Base-by-base conservation (phyloP, 306 rosid genomes). In the Medicago arabica region DNA sequence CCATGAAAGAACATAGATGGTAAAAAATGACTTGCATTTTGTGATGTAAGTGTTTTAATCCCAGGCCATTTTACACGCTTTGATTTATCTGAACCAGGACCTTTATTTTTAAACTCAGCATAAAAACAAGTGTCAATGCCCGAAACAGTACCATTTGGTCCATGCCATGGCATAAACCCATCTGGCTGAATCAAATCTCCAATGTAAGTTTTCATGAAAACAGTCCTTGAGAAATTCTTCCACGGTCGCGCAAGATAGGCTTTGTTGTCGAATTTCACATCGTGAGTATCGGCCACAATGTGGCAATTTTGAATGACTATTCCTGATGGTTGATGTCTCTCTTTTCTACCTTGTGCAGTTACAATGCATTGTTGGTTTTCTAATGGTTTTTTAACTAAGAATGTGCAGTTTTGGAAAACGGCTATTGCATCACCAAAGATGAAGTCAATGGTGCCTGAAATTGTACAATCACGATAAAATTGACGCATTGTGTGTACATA, bases 391-490 rank as follows among this genome's bases (percentile, higher is more conserved):
- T 91, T 75, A 0, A 93, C 81, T 16, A 86, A 3, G 68, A 93
- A 93, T 2, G 80, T 88, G 77, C 97, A 93, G 76, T 82, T 84
- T 53, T 93, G 98, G 83, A 93, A 88, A 40, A 89, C 51, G 0
- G 83, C 78, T 0, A 86, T 66, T 0, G 96, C 87, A 9, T 89
- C 92, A 0, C 98, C 98, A 2, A 93, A 91, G 0, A 93, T 61
- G 12, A 89, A 91, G 77, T 93, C 98, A 7, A 86, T 79, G 9
- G 98, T 91, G 0, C 97, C 97, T 0, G 97, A 88, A 46, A 93
- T 40, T 41, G 59, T 78, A 86, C 97, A 91, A 1, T 93, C 96
- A 0, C 89, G 43, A 76, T 89, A 93, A 90, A 84, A 93, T 5
- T 93, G 98, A 6, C 97, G 91, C 81, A 84, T 68, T 16, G 92